Evolutionary conservation across 352 stramenopile genomes (phyloP).

Genomic region (Pythium phragmitis): DNA sequence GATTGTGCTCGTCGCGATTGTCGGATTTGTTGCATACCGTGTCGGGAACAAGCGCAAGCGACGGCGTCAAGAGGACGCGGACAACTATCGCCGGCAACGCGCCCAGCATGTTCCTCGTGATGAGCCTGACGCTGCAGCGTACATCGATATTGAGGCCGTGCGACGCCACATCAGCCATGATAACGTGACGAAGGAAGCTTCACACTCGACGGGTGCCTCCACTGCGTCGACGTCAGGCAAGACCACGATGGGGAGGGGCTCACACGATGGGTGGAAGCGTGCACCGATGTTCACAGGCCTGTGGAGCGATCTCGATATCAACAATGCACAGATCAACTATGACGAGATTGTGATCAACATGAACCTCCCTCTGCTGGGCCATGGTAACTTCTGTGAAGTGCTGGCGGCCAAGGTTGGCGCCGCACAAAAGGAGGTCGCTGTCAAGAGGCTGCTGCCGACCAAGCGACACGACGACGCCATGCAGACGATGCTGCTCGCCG

Average conservation of each 20-base stretch:
- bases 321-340: not conserved
- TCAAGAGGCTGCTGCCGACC: not conserved
- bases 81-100: too few species aligned
- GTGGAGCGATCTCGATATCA: not conserved
- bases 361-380: not conserved
- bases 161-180: too few species aligned
- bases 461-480: not conserved
- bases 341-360: not conserved
- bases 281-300: not conserved
- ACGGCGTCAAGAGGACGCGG: too few species aligned
- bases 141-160: too few species aligned
- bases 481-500: conserved; percentile 3
- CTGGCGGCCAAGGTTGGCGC: not conserved
- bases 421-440: not conserved
- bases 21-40: not conserved
- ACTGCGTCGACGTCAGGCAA: too few species aligned
- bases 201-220: too few species aligned
- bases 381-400: not conserved
- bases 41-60: not conserved
- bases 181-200: too few species aligned
- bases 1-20: not conserved
- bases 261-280: too few species aligned
- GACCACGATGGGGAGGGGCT: too few species aligned
- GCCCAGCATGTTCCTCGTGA: too few species aligned
- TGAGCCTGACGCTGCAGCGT: too few species aligned